Evolutionary conservation across 768 basidiomycete genomes (phyloP).

Genomic region (Gymnopilus dilepis): DNA sequence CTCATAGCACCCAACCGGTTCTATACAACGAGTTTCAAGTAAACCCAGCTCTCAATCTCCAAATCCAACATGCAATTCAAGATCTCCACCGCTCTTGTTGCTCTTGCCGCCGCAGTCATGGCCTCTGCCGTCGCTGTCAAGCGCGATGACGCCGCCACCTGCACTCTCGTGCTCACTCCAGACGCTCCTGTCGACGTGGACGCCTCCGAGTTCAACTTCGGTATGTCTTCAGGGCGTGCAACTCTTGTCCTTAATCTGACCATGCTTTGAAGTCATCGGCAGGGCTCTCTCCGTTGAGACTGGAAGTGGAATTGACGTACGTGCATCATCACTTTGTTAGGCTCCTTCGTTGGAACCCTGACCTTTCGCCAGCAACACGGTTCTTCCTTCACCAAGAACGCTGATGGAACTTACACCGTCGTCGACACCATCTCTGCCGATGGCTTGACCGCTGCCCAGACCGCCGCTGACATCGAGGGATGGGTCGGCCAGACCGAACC

Average conservation of each 20-base stretch:
- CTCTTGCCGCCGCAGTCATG: slow-evolving; percentile 6
- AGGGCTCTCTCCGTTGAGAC: neutral
- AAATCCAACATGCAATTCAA: slow-evolving; percentile 3
- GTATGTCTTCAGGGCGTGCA: too few relatives aligned
- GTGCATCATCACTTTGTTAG: neutral
- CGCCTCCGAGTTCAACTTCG: slow-evolving; percentile 9
- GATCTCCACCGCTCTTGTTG: neutral
- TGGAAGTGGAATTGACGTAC: slow-evolving; percentile 4
- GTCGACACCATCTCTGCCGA: slow-evolving; percentile 6
- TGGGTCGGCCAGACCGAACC: slow-evolving; percentile 10
- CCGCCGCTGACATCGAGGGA: slow-evolving; percentile 8
- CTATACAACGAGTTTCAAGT: neutral
- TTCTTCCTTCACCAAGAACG: slow-evolving; percentile 4
- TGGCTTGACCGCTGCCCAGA: slow-evolving; percentile 8
- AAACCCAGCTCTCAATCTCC: neutral
- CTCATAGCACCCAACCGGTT: neutral
- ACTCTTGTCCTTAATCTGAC: too few relatives aligned
- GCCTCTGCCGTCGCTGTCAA: neutral
- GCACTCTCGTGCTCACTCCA: slow-evolving; percentile 13
- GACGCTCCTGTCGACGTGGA: slow-evolving; percentile 4
- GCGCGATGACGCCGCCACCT: slow-evolving; percentile 7
- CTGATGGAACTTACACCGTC: slow-evolving; percentile 8
- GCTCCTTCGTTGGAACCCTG: neutral
- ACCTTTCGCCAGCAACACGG: neutral
- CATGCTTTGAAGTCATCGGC: neutral